Evolutionary conservation across 2,329 filamentous ascomycete species (phyloP).

Genomic region (Nigrospora sphaerica): DNA sequence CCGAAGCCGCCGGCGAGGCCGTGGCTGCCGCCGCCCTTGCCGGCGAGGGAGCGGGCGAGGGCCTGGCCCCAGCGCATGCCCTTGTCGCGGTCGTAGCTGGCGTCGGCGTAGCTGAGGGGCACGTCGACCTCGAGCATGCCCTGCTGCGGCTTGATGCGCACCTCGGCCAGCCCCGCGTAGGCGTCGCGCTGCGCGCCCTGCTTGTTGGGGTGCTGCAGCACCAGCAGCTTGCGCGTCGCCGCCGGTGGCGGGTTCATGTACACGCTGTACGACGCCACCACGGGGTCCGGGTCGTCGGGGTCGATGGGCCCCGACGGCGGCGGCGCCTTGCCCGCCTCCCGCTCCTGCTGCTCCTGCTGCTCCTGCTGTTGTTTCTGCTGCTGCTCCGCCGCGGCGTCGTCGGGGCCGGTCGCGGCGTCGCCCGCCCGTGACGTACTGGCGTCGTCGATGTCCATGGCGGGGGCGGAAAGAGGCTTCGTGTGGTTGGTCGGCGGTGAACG

Average conservation of each 20-base stretch:
- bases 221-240: conserved; percentile 58
- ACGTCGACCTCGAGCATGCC: conserved; percentile 90
- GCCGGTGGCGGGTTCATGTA: conserved; percentile 72
- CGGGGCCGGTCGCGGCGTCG: too few species aligned
- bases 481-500: too few species aligned
- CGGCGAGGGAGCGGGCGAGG: conserved; percentile 52
- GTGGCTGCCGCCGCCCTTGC: conserved; percentile 58
- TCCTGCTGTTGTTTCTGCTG: too few species aligned
- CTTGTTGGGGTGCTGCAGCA: conserved; percentile 85
- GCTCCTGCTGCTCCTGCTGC: too few species aligned
- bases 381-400: too few species aligned
- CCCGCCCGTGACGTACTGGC: too few species aligned
- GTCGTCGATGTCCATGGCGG: too few species aligned
- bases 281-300: conserved; percentile 52
- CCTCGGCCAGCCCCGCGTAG: conserved; percentile 60
- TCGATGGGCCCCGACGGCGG: background rate
- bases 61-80: conserved; percentile 78
- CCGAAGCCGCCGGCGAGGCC: conserved; percentile 70
- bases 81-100: conserved; percentile 76
- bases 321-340: too few species aligned
- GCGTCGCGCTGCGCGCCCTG: conserved; percentile 41
- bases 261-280: conserved; percentile 72
- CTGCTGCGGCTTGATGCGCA: conserved; percentile 75
- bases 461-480: too few species aligned
- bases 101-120: conserved; percentile 61